Percentiles rank a stretch among this genome's conserved stretches.
phyloP scores from a whole-genome alignment of 805 yeast genomes.

The Kodamaea kakaduensis region DNA sequence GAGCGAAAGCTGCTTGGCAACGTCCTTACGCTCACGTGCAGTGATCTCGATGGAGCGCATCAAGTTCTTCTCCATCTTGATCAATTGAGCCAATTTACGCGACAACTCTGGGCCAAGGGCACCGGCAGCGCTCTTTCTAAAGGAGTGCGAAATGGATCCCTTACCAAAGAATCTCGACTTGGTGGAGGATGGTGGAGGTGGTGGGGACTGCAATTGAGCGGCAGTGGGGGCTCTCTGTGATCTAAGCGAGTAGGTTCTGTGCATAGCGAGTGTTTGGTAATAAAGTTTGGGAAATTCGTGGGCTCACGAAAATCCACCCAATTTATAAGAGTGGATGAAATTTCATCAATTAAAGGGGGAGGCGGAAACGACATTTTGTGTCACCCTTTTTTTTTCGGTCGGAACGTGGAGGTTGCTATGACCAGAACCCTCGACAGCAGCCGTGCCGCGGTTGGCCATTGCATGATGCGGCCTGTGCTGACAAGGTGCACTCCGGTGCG shows the following conservation, averaged over 20 bases:
- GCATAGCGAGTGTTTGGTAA: slow-evolving; percentile 42
- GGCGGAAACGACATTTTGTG: too few relatives aligned
- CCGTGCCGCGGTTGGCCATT: too few relatives aligned
- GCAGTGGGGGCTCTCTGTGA: slow-evolving; percentile 78
- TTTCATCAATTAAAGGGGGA: slow-evolving; percentile 10
- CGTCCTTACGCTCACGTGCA: slow-evolving; percentile 90
- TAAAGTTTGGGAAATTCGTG: slow-evolving; percentile 4
- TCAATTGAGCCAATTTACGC: slow-evolving; percentile 83
- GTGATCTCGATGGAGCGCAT: slow-evolving; percentile 91
- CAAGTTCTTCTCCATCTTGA: slow-evolving; percentile 94
- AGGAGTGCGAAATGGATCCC: slow-evolving; percentile 60
- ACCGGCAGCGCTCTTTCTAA: slow-evolving; percentile 85
- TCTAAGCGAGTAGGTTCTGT: slow-evolving; percentile 82
- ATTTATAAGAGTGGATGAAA: slow-evolving; percentile 8
- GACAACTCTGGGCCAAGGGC: slow-evolving; percentile 92
- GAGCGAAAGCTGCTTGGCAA: slow-evolving; percentile 91
- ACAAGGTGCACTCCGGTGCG: too few relatives aligned
- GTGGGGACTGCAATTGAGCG: slow-evolving; percentile 72
- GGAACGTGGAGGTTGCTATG: too few relatives aligned
- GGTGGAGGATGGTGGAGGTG: slow-evolving; percentile 77
- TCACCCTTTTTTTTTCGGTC: background rate
- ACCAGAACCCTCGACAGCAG: slow-evolving; percentile 1
- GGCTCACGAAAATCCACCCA: slow-evolving; percentile 5
- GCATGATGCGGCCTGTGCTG: too few relatives aligned
- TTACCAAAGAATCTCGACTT: slow-evolving; percentile 71